Evolutionary conservation across 1,284 basidiomycete species (phyloP), one percentile per base, ranked within the genome.

Genomic region (Sutorius eximius): DNA sequence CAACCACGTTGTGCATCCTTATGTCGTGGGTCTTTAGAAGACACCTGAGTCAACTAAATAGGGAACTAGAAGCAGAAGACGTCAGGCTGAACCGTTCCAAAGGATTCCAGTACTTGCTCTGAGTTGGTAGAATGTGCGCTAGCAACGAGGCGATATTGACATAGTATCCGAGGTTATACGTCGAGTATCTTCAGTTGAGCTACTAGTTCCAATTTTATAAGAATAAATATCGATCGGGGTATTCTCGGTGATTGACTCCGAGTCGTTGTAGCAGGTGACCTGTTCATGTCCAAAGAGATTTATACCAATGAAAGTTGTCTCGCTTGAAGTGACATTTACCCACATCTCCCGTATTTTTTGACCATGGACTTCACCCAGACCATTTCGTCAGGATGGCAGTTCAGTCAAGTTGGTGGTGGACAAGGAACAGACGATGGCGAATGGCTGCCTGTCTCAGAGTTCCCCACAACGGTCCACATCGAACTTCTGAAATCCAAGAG

Each of bases 381-480:
- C 16, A 61, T 70, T 20, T 47, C 58, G 18, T 58, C 76, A 16
- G 78, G 81, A 43, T 91, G 89, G 89, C 71, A 68, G 37, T 89
- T 91, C 62, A 83, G 81, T 8, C 86, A 87, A 67, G 69, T 85
- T 38, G 82, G 80, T 18, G 85, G 84, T n/a, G 82, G 79, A 32
- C 71, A 79, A 56, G 81, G 78, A 11, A 82, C 82, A 12, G 73
- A 78, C 58, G 72, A 81, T n/a, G 82, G 74, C 41, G 86, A 90
- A 76, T 91, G 87, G 88, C 61, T 87, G 41, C 58, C 73, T 10
- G 78, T 79, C 38, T 79, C 83, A 37, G 70, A 77, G 55, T 84
- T 94, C 61, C 91, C 93, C 12, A 94, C 91, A 1, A 86, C 84
- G 3, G 87, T 94, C 10, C 93, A 95, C 60, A 89, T 90, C 52